Evolutionary conservation across 148 eudicot species (phyloP).

Genomic region (Rhododendron williamsianum): DNA sequence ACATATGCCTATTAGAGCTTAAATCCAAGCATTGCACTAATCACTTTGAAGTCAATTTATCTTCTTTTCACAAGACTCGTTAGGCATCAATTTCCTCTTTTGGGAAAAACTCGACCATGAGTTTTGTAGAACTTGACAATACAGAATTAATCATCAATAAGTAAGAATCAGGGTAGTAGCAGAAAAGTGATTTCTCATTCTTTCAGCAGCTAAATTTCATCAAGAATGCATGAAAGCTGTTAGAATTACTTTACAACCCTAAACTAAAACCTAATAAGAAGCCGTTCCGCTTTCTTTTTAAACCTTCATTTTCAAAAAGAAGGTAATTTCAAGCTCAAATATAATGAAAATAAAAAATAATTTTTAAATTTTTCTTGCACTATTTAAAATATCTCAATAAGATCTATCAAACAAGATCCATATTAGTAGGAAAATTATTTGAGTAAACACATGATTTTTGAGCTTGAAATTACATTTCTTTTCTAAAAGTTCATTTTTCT

Average conservation of each 20-base stretch:
- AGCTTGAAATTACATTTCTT: no score
- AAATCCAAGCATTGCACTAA: not conserved
- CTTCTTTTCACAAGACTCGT: not conserved
- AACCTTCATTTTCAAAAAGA: no score
- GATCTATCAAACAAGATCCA: no score
- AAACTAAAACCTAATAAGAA: not conserved
- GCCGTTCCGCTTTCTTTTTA: no score
- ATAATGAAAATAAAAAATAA: no score
- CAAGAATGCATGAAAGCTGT: not conserved
- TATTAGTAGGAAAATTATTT: no score
- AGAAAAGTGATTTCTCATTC: not conserved
- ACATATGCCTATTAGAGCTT: not conserved
- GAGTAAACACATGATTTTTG: no score
- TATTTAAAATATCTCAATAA: no score
- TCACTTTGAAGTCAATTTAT: not conserved
- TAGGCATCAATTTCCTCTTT: not conserved
- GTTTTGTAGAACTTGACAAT: not conserved
- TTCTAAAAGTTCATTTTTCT: no score
- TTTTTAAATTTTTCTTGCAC: no score
- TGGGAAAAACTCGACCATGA: not conserved
- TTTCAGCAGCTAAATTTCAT: not conserved
- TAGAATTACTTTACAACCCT: not conserved
- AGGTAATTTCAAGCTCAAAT: no score
- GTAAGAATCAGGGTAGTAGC: not conserved
- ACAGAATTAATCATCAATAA: not conserved